phyloP scores from a whole-genome alignment of 1,284 basidiomycete genomes.

The Boletellus deceptivus region DNA sequence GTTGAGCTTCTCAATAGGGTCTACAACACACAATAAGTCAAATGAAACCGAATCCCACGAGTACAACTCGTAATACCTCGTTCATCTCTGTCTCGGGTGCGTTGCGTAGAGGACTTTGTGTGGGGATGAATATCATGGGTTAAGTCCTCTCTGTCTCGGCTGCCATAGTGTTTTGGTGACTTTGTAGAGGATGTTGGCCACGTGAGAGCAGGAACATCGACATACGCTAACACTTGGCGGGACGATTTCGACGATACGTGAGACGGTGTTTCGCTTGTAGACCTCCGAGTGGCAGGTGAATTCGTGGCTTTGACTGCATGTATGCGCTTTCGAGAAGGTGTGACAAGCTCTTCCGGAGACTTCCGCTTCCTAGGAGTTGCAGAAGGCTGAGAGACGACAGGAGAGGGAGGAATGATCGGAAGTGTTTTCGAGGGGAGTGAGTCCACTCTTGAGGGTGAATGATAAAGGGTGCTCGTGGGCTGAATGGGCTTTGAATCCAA shows the following conservation, averaged over 20 bases:
- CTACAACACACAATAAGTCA: slow-evolving; percentile 36
- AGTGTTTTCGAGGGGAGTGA: slow-evolving; percentile 5
- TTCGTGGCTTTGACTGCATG: slow-evolving; percentile 22
- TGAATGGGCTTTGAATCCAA: slow-evolving; percentile 25
- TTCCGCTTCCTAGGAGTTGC: slow-evolving; percentile 55
- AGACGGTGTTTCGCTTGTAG: slow-evolving; percentile 23
- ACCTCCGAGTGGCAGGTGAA: slow-evolving; percentile 9
- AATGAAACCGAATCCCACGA: not conserved
- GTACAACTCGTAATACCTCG: slow-evolving; percentile 45
- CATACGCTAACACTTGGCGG: slow-evolving; percentile 51
- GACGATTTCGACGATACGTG: slow-evolving; percentile 31
- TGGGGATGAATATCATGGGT: slow-evolving; percentile 28
- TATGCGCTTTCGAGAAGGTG: slow-evolving; percentile 53
- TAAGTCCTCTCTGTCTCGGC: slow-evolving; percentile 34
- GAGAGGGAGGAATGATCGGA: slow-evolving; percentile 37
- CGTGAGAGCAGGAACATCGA: slow-evolving; percentile 51
- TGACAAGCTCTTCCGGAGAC: slow-evolving; percentile 43
- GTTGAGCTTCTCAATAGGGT: slow-evolving; percentile 70
- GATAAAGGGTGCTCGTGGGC: slow-evolving; percentile 15
- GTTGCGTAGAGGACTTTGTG: slow-evolving; percentile 48
- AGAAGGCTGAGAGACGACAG: not conserved
- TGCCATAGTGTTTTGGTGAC: slow-evolving; percentile 27
- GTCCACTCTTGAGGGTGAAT: slow-evolving; percentile 15
- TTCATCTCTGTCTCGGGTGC: slow-evolving; percentile 74
- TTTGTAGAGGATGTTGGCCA: slow-evolving; percentile 44